A percentile compares a stretch with the other conserved stretches of the same genome.
phyloP scores from a whole-genome alignment of 23 red algal genomes.

The Gracilariopsis chorda region DNA sequence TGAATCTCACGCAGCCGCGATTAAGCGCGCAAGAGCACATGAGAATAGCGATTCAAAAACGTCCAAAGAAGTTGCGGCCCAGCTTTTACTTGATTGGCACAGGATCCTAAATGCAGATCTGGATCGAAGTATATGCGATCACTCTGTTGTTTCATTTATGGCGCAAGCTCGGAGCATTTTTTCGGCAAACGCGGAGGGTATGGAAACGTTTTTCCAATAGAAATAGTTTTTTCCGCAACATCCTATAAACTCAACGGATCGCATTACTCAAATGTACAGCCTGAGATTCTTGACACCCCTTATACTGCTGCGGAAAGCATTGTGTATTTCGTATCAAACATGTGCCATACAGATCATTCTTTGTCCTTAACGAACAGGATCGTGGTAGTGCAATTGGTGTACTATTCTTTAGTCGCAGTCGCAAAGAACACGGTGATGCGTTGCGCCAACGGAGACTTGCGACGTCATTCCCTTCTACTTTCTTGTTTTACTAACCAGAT shows the following conservation, averaged over 20 bases:
- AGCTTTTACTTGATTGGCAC: constrained; percentile 59
- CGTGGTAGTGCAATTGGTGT: constrained; percentile 3
- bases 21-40: neutral
- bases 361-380: neutral
- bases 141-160: constrained; percentile 40
- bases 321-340: constrained; percentile 22
- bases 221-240: constrained; percentile 49
- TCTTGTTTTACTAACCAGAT: constrained; percentile 59
- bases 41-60: constrained; percentile 10
- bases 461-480: constrained; percentile 70
- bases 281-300: neutral
- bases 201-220: constrained; percentile 51
- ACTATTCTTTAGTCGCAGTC: constrained; percentile 22
- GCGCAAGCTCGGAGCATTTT: neutral
- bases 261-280: neutral
- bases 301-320: constrained; percentile 43
- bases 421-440: constrained; percentile 15
- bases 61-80: constrained; percentile 24
- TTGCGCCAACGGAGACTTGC: constrained; percentile 12
- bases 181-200: constrained; percentile 19
- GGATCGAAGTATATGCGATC: constrained; percentile 38
- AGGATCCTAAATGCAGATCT: constrained; percentile 31
- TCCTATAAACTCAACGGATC: neutral
- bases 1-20: neutral
- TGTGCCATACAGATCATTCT: neutral